These are phyloP conservation scores for Lichtheimia ornata DNA, from an alignment of 371 early-diverging fungal species.

Conservation along the genomic window DNA sequence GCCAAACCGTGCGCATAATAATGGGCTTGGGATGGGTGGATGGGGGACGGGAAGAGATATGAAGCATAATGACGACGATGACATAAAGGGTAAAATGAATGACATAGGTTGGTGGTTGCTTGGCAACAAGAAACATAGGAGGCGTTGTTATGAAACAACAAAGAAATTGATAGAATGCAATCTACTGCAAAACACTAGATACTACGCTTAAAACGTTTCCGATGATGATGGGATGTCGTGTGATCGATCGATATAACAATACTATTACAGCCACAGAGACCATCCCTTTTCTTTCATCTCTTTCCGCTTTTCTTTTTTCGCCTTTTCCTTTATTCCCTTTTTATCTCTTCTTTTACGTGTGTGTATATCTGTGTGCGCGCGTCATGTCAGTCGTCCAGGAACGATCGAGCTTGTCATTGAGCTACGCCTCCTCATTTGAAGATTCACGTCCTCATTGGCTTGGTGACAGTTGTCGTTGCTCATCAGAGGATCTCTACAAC, in stretches of 20 bases:
- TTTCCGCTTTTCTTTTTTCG: background rate
- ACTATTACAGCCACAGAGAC: too few relatives aligned
- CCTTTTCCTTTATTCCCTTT: background rate
- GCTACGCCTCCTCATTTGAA: background rate
- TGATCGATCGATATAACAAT: too few relatives aligned
- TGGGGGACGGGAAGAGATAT: too few relatives aligned
- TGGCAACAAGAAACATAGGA: background rate
- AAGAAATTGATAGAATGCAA: background rate
- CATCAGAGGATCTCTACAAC: background rate
- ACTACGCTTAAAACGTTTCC: too few relatives aligned
- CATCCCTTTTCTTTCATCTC: background rate
- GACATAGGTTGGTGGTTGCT: too few relatives aligned
- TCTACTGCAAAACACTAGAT: background rate
- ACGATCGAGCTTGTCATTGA: background rate
- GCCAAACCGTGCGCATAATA: too few relatives aligned
- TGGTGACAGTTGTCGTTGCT: background rate
- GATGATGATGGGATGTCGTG: too few relatives aligned
- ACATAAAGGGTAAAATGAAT: too few relatives aligned
- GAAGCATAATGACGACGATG: too few relatives aligned
- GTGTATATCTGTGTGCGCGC: background rate
- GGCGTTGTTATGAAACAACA: background rate
- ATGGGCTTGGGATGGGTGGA: too few relatives aligned
- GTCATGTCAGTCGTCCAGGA: slow-evolving; percentile 1
- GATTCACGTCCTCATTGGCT: background rate
- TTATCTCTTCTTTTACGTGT: background rate